Evolutionary conservation across 1,139 yeast genomes (phyloP).

Genomic region (Diutina rugosa): DNA sequence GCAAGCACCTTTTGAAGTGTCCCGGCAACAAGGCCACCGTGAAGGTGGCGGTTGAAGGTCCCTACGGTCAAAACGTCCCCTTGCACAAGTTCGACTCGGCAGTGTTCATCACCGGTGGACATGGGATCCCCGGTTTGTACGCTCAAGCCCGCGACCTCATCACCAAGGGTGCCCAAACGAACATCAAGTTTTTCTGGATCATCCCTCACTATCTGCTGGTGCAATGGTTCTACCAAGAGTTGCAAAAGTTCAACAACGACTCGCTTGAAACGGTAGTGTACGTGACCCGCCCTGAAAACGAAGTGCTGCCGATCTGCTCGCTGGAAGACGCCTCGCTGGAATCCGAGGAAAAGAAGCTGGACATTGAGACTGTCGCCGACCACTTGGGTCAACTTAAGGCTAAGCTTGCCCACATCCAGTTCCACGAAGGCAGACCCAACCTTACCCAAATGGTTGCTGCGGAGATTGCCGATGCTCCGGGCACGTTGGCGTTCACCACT

Average conservation of each 20-base stretch:
- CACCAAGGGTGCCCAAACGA: not conserved
- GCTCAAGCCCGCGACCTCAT: slow-evolving; percentile 6
- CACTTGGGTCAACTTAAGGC: not conserved
- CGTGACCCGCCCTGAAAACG: slow-evolving; percentile 26
- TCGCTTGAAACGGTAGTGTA: slow-evolving; percentile 24
- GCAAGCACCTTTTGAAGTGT: slow-evolving; percentile 29
- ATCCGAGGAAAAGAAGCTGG: slow-evolving; percentile 3
- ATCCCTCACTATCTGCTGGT: slow-evolving; percentile 30
- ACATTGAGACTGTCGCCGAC: not conserved
- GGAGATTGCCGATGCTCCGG: slow-evolving; percentile 5
- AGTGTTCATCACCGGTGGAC: slow-evolving; percentile 32
- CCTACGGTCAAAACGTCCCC: slow-evolving; percentile 30
- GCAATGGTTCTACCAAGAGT: slow-evolving; percentile 39
- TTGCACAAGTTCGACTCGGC: slow-evolving; percentile 38
- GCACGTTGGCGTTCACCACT: slow-evolving; percentile 6
- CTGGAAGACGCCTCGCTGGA: not conserved
- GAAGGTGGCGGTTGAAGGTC: slow-evolving; percentile 46
- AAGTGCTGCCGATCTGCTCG: not conserved
- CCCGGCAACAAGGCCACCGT: slow-evolving; percentile 26
- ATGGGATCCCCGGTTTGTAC: slow-evolving; percentile 8
- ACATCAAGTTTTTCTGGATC: slow-evolving; percentile 36
- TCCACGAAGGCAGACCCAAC: slow-evolving; percentile 6
- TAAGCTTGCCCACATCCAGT: slow-evolving; percentile 5
- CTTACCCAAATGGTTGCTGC: slow-evolving; percentile 4
- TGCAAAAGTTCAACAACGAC: slow-evolving; percentile 18